Base-by-base conservation (phyloP, 352 stramenopile species). In the Blastocystis hominis region DNA sequence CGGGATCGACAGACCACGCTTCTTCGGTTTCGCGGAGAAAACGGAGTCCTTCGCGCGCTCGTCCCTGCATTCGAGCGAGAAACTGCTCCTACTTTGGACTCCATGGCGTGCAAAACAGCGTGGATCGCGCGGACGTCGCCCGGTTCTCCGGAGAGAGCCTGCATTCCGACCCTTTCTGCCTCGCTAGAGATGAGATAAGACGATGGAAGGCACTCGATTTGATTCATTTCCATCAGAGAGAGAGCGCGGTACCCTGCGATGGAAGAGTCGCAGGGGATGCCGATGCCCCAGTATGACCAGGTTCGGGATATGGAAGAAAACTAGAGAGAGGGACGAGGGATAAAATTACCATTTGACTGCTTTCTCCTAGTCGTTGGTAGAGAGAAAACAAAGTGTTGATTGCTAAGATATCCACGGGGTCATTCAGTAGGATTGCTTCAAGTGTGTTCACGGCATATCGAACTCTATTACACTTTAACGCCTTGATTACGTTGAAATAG, bases 401-500 rank as follows among this genome's bases (percentile, higher is more conserved):
- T n/a, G 38, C 40, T 17, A 78, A 36, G 4, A 78, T 50, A 55
- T 78, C 68, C 2, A 50, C 47, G 9, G 68, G 68, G 47, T 78
- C 68, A n/a, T 78, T 78, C 38, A 78, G 36, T 6, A 78, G 44
- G 40, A 78, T 56, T 0, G 40, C 24, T 46, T 78, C 68, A n/a
- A 78, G 68, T 15, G 44, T 61, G 68, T 78, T 78, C 10, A 78
- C 62, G 34, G 68, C 68, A 61, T 78, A 78, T 20, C 24, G n/a
- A 34, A 78, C 40, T 7, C 68, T 40, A 30, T 56, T 56, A 55
- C 68, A 78, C 3, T 46, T 40, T 17, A 78, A 46, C 5, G 68
- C 38, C 20, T 40, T 38, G 30, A 78, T 59, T 1, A 56, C 68
- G 46, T 17, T 44, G 24, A 44, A 38, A 46, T 78, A 78, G 2